These are phyloP conservation scores for Thielaviopsis musarum DNA, from an alignment of 2,329 filamentous ascomycete species.

Conservation along the genomic window DNA sequence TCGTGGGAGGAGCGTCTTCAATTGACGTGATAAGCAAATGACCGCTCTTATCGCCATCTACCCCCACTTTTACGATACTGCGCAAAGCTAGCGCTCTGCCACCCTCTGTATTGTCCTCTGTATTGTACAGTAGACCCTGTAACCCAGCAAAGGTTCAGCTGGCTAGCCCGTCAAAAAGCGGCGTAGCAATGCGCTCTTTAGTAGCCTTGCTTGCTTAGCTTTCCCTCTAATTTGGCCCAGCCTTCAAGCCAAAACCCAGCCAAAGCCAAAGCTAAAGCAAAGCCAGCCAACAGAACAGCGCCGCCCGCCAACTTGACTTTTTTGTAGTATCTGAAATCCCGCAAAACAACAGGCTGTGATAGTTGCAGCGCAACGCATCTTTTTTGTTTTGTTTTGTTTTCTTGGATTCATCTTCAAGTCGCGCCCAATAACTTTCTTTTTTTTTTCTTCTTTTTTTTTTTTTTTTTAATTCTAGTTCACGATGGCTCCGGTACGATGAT, in stretches of 20 bases:
- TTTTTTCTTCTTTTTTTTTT: background rate
- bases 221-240: background rate
- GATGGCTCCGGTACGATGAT: slow-evolving; percentile 11
- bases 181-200: background rate
- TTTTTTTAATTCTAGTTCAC: background rate
- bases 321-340: background rate
- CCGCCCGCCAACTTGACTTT: background rate
- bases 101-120: background rate
- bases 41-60: background rate
- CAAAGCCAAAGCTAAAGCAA: background rate
- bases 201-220: background rate
- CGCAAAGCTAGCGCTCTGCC: background rate
- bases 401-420: background rate
- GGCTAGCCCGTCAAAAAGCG: background rate
- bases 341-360: background rate
- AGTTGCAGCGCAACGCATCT: background rate
- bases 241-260: background rate
- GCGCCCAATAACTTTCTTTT: no score
- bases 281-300: background rate
- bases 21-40: background rate
- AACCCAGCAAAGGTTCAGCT: background rate
- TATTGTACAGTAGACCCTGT: background rate
- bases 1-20: background rate
- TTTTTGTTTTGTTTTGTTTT: background rate
- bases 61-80: slow-evolving; percentile 7